phyloP scores from a whole-genome alignment of 768 basidiomycete species.

The Leccinum pellstonianum region DNA sequence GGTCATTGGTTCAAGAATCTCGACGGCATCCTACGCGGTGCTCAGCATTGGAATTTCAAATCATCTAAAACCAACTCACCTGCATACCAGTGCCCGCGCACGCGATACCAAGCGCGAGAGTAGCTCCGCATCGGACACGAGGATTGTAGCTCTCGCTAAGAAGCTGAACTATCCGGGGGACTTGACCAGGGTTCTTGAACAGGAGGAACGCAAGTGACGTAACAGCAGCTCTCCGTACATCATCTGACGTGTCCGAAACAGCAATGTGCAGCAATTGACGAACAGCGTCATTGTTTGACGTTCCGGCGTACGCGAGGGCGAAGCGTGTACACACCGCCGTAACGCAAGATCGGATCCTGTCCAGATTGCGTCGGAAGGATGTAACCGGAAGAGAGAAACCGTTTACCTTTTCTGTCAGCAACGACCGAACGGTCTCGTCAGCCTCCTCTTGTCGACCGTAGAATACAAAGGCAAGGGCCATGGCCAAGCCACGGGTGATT shows the following conservation, averaged over 20 bases:
- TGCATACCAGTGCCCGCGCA: conserved; percentile 96
- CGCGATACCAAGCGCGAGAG: conserved; percentile 92
- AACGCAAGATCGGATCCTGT: conserved; percentile 94
- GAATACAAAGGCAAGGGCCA: conserved; percentile 89
- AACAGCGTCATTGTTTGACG: conserved; percentile 91
- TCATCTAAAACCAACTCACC: conserved; percentile 41
- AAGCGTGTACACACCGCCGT: conserved; percentile 98
- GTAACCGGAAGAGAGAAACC: not conserved
- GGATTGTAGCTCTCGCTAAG: conserved; percentile 98
- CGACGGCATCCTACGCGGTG: conserved; percentile 78
- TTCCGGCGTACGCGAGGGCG: conserved; percentile 95
- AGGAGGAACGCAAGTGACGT: conserved; percentile 94
- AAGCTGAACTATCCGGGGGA: conserved; percentile 94
- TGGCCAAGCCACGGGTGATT: conserved; percentile 93
- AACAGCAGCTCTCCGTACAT: conserved; percentile 95
- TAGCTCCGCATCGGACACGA: conserved; percentile 96
- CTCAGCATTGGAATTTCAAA: not conserved
- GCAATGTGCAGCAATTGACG: conserved; percentile 92
- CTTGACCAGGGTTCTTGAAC: conserved; percentile 95
- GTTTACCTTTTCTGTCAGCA: conserved; percentile 83
- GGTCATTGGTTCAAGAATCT: conserved; percentile 96
- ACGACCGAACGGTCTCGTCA: conserved; percentile 70
- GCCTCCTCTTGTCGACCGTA: conserved; percentile 94
- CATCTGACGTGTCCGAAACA: conserved; percentile 97
- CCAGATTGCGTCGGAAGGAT: conserved; percentile 10